Percentiles rank a stretch among this genome's conserved stretches.
These are phyloP conservation scores for Globisporangium canariense DNA, from an alignment of 352 stramenopile species.

Conservation along the genomic window DNA sequence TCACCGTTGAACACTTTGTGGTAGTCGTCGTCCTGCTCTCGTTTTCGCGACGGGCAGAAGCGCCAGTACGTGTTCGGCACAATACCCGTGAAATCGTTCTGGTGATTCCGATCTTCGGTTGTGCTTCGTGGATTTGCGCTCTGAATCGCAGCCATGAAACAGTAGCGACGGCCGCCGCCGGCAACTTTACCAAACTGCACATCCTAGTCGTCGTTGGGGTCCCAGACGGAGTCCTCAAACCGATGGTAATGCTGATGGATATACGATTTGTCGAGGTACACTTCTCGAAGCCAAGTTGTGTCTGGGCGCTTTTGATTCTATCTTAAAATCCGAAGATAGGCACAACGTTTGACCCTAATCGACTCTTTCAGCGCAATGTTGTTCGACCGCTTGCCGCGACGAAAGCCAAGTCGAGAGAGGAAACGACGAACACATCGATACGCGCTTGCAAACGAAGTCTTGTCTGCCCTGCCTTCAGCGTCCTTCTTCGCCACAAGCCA, in stretches of 20 bases:
- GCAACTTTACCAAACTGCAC: constrained; percentile 1
- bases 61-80: constrained; percentile 1
- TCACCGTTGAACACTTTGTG: constrained; percentile 3
- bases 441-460: constrained; percentile 4
- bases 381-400: not conserved
- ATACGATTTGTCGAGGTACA: constrained; percentile 1
- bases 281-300: not conserved
- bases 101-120: not conserved
- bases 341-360: not conserved
- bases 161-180: not conserved
- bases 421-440: not conserved
- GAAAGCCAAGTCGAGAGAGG: not conserved
- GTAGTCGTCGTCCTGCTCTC: constrained; percentile 1
- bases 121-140: not conserved
- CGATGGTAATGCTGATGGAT: constrained; percentile 3
- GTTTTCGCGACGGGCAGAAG: not conserved
- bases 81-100: not conserved
- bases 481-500: not conserved
- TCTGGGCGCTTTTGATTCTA: not conserved
- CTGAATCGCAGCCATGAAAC: constrained; percentile 2
- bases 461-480: not conserved
- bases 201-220: constrained; percentile 1
- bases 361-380: constrained; percentile 8
- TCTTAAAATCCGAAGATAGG: not conserved
- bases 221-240: constrained; percentile 3